Percentiles rank a stretch among this genome's conserved stretches.
These are phyloP conservation scores for Herpetospermum pedunculosum DNA, from an alignment of 306 rosid genomes.

Conservation along the genomic window DNA sequence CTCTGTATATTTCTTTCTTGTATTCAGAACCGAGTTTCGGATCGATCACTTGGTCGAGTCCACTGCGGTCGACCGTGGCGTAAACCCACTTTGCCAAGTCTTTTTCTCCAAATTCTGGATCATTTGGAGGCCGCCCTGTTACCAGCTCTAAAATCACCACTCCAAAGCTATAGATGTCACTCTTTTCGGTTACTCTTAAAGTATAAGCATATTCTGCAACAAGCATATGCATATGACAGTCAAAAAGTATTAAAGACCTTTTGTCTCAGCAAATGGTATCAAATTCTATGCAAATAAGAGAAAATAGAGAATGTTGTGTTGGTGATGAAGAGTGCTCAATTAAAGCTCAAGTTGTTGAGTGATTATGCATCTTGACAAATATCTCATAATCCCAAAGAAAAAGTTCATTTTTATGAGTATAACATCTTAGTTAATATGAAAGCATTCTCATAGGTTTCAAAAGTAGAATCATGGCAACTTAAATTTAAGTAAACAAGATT, in stretches of 20 bases:
- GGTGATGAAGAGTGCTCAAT: not conserved
- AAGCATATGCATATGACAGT: not conserved
- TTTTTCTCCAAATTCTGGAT: constrained; percentile 48
- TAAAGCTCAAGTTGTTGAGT: not conserved
- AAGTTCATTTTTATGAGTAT: not conserved
- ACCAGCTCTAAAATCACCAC: constrained; percentile 69
- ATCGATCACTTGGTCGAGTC: constrained; percentile 44
- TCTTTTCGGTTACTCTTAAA: constrained; percentile 69
- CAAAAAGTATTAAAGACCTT: not conserved
- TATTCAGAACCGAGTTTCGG: constrained; percentile 21
- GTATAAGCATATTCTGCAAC: constrained; percentile 71
- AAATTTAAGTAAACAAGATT: not conserved
- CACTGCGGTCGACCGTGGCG: constrained; percentile 32
- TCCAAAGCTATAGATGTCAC: constrained; percentile 73
- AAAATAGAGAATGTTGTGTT: not conserved
- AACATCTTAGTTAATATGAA: not conserved
- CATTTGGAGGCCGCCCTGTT: constrained; percentile 53
- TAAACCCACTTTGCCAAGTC: constrained; percentile 56
- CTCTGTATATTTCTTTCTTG: constrained; percentile 39
- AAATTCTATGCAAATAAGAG: not conserved
- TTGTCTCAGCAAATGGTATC: not conserved
- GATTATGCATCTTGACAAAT: not conserved
- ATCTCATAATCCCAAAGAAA: not conserved
- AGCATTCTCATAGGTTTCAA: not conserved
- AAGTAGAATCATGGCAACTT: not conserved